Percentiles rank a stretch among this genome's conserved stretches.
Evolutionary conservation across 352 stramenopile species (phyloP).

Genomic region (Pilasporangium apinafurcum): DNA sequence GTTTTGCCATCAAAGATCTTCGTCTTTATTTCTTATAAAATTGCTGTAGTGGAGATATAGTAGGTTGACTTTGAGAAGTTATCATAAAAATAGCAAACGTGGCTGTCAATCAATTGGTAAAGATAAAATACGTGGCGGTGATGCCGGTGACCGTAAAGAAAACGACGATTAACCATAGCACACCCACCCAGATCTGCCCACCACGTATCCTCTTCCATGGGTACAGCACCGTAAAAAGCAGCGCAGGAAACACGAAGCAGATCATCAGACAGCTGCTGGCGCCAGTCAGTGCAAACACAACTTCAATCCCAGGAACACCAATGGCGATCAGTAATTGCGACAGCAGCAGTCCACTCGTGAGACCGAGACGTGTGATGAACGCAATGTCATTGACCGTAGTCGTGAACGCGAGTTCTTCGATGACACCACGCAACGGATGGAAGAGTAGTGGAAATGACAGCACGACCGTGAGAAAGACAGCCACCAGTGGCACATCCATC

Average conservation of each 20-base stretch:
- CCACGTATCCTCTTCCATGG: constrained; percentile 30
- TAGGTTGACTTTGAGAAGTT: no score
- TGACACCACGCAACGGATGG: constrained; percentile 51
- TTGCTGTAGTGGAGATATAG: no score
- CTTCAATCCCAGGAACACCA: constrained; percentile 53
- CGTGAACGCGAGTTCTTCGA: constrained; percentile 53
- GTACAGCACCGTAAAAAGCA: constrained; percentile 56
- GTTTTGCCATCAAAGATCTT: no score
- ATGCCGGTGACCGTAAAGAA: constrained; percentile 30
- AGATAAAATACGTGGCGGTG: constrained; percentile 12
- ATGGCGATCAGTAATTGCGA: constrained; percentile 49
- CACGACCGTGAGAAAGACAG: constrained; percentile 63
- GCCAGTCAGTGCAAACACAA: constrained; percentile 63
- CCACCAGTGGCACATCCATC: constrained; percentile 63
- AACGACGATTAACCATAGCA: constrained; percentile 27
- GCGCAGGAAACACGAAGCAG: constrained; percentile 64
- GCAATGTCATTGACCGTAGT: constrained; percentile 35
- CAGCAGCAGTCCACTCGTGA: constrained; percentile 44
- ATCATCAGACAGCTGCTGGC: constrained; percentile 67
- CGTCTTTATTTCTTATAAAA: no score
- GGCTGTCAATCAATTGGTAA: no score
- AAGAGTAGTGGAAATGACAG: constrained; percentile 75
- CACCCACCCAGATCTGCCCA: constrained; percentile 24
- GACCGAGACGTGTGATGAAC: constrained; percentile 38
- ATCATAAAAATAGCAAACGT: no score